A percentile compares a stretch with the other conserved stretches of the same genome.
phyloP scores from a whole-genome alignment of 176 grass and related monocot species.

The Neostapfia colusana region DNA sequence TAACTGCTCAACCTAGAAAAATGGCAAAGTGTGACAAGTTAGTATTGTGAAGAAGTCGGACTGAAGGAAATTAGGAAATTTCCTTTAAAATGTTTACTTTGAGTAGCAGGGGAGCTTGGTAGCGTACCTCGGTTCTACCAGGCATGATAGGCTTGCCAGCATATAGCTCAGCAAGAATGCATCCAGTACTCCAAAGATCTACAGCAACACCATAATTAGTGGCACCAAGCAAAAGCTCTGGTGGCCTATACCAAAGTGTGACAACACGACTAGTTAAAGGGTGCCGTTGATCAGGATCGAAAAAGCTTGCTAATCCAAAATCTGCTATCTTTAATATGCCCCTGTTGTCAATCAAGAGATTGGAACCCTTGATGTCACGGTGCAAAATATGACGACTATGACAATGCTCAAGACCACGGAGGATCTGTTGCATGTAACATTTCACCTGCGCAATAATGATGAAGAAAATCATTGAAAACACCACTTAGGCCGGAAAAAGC shows the following conservation, averaged over 20 bases:
- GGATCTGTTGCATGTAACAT: conserved; percentile 98
- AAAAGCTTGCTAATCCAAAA: conserved; percentile 98
- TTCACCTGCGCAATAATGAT: conserved; percentile 64
- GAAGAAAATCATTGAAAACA: too few relatives aligned
- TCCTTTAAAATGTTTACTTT: conserved; percentile 9
- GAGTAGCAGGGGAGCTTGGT: conserved; percentile 19
- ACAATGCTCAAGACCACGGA: conserved; percentile 94
- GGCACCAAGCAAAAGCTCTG: conserved; percentile 92
- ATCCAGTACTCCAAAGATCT: conserved; percentile 96
- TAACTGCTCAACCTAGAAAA: conserved; percentile 91
- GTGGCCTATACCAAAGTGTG: conserved; percentile 98
- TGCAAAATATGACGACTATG: conserved; percentile 87
- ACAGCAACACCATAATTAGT: conserved; percentile 95
- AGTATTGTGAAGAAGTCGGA: conserved; percentile 5
- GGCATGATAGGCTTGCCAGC: conserved; percentile 99
- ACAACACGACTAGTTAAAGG: conserved; percentile 98
- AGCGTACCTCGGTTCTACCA: conserved; percentile 87
- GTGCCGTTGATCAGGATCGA: conserved; percentile 76
- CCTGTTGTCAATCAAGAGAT: conserved; percentile 93
- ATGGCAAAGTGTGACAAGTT: conserved; percentile 35
- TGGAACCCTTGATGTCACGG: conserved; percentile 98
- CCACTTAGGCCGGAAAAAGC: too few relatives aligned
- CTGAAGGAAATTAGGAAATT: not conserved
- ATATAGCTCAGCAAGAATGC: conserved; percentile 99
- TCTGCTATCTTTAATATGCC: conserved; percentile 97